A percentile compares a stretch with the other conserved stretches of the same genome.
Conservation (phyloP, 1,284 basidiomycete genomes). For the Rhodotorula sp. region DNA sequence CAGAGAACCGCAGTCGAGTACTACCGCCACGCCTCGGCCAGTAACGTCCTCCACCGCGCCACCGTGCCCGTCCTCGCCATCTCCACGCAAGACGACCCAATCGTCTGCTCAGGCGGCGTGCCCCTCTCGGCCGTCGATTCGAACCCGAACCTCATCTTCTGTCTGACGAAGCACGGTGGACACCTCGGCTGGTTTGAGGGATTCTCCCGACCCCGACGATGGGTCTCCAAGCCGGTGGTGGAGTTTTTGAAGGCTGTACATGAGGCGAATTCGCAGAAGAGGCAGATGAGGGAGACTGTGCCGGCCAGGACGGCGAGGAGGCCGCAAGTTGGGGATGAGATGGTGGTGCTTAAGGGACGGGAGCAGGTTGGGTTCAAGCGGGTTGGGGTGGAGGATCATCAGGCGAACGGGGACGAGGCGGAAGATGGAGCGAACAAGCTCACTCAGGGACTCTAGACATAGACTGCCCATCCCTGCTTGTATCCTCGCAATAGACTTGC, state of each 20-base stretch:
- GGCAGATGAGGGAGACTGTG: conserved; percentile 11
- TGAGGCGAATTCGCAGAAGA: conserved; percentile 17
- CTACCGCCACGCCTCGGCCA: conserved; percentile 56
- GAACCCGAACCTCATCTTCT: conserved; percentile 68
- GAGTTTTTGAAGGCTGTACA: conserved; percentile 55
- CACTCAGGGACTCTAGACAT: conserved; percentile 24
- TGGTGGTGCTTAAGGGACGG: conserved; percentile 31
- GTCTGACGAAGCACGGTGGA: conserved; percentile 75
- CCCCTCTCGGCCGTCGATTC: conserved; percentile 52
- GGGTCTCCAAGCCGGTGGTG: conserved; percentile 69
- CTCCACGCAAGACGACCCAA: conserved; percentile 87
- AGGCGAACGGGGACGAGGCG: conserved; percentile 12
- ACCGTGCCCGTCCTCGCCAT: conserved; percentile 63
- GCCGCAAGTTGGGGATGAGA: conserved; percentile 33
- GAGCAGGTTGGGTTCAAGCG: conserved; percentile 29
- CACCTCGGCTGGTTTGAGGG: conserved; percentile 93
- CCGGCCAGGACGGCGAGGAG: not conserved
- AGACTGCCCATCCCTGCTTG: not conserved
- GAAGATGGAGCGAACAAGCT: conserved; percentile 14
- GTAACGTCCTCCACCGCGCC: conserved; percentile 43
- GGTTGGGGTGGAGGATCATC: conserved; percentile 14
- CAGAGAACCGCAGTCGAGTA: conserved; percentile 69
- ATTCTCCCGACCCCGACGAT: conserved; percentile 55
- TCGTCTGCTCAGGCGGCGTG: conserved; percentile 55
- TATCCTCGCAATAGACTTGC: not conserved